Evolutionary conservation across 176 grass and related monocot genomes (phyloP).

Genomic region (Lolium multiflorum): DNA sequence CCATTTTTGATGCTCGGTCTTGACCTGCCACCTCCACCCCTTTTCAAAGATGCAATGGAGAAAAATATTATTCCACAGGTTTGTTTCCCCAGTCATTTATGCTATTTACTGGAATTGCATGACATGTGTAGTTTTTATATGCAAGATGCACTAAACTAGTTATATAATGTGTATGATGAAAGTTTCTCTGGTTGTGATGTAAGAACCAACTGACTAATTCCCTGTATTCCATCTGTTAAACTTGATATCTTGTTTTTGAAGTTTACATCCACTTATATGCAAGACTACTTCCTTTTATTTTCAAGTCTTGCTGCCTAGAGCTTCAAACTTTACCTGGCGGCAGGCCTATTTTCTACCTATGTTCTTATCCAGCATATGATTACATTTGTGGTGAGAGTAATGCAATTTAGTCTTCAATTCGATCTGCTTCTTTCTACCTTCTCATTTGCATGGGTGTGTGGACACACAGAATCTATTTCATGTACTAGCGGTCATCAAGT

Average conservation of each 20-base stretch:
- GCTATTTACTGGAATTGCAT: constrained; percentile 6
- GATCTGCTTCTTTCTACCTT: background rate
- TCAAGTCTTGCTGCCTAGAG: background rate
- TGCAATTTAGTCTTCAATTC: background rate
- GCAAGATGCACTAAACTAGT: too few relatives aligned
- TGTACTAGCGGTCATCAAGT: background rate
- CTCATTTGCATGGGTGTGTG: background rate
- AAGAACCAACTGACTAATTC: constrained; percentile 12
- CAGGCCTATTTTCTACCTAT: background rate
- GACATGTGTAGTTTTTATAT: background rate
- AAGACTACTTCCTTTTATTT: background rate
- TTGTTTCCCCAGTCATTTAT: constrained; percentile 29
- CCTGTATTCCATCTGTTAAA: background rate
- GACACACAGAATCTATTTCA: background rate
- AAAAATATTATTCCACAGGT: constrained; percentile 99
- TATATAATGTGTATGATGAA: background rate
- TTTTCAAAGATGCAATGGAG: constrained; percentile 99
- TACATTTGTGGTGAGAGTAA: background rate
- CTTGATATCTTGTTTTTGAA: background rate
- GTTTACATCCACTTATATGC: constrained; percentile 18
- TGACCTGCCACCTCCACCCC: constrained; percentile 93
- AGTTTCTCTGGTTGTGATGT: background rate
- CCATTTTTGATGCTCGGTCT: constrained; percentile 96
- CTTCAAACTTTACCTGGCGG: background rate
- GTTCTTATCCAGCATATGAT: background rate